A percentile compares a stretch with the other conserved stretches of the same genome.
Conservation (phyloP, 306 rosid genomes). For the Vigna reflexopilosa region DNA sequence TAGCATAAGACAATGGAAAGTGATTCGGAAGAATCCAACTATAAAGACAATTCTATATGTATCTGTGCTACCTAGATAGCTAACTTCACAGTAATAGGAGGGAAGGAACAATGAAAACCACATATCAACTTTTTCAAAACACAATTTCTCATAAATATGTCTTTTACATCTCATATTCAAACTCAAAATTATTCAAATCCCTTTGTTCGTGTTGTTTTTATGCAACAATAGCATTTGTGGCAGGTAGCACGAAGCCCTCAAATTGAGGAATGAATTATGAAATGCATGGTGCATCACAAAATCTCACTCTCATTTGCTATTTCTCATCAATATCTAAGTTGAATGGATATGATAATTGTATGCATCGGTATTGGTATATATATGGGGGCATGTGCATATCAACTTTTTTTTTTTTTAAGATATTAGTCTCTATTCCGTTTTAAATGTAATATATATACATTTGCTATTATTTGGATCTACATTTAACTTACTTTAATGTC, state of each 20-base stretch:
- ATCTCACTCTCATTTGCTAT: too few species aligned
- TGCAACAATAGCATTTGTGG: background rate
- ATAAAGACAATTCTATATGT: constrained; percentile 37
- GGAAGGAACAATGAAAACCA: constrained; percentile 30
- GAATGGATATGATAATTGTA: background rate
- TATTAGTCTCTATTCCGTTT: too few species aligned
- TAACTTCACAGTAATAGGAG: background rate
- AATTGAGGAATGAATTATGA: constrained; percentile 46
- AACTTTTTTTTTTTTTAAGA: too few species aligned
- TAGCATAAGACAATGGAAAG: constrained; percentile 23
- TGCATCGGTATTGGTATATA: background rate
- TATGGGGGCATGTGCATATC: too few species aligned
- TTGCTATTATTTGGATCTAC: too few species aligned
- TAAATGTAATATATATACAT: too few species aligned
- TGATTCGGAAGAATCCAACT: constrained; percentile 43
- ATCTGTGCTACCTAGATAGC: constrained; percentile 5
- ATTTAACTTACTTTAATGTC: too few species aligned
- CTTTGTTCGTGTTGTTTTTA: too few species aligned
- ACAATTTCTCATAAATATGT: too few species aligned
- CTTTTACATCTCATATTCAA: too few species aligned
- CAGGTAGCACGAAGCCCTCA: constrained; percentile 37
- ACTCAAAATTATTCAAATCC: too few species aligned
- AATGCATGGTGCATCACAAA: constrained; percentile 37
- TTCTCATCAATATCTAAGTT: background rate
- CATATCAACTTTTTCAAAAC: too few species aligned